Percentiles rank a stretch among this genome's conserved stretches.
Evolutionary conservation across 2,329 filamentous ascomycete species (phyloP).

Genomic region (Trichoderma asperellum): DNA sequence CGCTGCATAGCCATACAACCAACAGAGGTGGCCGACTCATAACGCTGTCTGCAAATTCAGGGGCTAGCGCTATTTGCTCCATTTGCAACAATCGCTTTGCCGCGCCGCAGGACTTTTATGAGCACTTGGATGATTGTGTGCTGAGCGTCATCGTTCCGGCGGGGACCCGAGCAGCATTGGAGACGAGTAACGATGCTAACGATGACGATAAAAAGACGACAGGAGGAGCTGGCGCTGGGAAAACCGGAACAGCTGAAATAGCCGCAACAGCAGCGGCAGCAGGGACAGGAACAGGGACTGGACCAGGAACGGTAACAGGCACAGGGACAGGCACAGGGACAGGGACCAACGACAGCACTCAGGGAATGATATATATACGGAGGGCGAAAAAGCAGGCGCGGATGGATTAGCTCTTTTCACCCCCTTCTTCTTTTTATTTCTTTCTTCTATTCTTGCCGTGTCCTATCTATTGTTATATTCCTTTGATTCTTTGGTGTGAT

Average conservation of each 20-base stretch:
- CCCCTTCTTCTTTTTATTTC: background rate
- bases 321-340: background rate
- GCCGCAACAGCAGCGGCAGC: background rate
- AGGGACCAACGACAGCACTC: constrained; percentile 17
- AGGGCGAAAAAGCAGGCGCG: constrained; percentile 24
- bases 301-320: constrained; percentile 1
- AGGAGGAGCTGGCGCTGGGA: background rate
- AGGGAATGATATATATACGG: constrained; percentile 27
- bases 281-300: background rate
- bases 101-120: constrained; percentile 94
- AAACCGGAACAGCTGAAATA: constrained; percentile 3
- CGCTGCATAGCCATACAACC: constrained; percentile 76
- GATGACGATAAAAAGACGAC: constrained; percentile 26
- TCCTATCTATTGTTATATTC: background rate
- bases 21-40: constrained; percentile 29
- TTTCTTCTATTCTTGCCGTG: background rate
- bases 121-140: constrained; percentile 78
- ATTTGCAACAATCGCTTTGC: constrained; percentile 81
- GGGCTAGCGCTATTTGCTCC: constrained; percentile 79
- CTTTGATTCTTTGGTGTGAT: background rate
- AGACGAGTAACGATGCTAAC: constrained; percentile 28
- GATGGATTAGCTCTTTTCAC: constrained; percentile 6
- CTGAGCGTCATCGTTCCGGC: constrained; percentile 60
- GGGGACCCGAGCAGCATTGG: constrained; percentile 22
- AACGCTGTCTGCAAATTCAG: constrained; percentile 27